A percentile compares a stretch with the other conserved stretches of the same genome.
phyloP scores from a whole-genome alignment of 2,329 filamentous ascomycete species.

The Periglandula ipomoeae region DNA sequence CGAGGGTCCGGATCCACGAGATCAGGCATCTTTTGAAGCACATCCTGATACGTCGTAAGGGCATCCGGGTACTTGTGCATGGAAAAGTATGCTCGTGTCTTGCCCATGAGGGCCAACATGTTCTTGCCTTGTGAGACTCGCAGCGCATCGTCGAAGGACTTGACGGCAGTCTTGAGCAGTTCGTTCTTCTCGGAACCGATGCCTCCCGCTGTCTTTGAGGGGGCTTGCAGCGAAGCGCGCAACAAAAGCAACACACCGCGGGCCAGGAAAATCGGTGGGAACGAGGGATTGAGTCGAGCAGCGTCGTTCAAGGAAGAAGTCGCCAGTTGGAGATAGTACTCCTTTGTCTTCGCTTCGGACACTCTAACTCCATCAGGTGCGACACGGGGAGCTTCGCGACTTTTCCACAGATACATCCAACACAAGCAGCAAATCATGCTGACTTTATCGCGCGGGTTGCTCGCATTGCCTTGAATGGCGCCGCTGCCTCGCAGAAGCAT shows the following conservation, averaged over 20 bases:
- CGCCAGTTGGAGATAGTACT: conserved; percentile 84
- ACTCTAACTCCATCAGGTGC: conserved; percentile 52
- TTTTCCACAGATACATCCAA: conserved; percentile 88
- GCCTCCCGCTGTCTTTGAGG: conserved; percentile 57
- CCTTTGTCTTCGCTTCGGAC: conserved; percentile 79
- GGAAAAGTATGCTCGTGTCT: conserved; percentile 77
- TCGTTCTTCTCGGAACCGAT: conserved; percentile 69
- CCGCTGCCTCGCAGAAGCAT: conserved; percentile 65
- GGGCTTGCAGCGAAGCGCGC: conserved; percentile 73
- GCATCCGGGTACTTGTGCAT: conserved; percentile 80
- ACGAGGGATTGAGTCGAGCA: conserved; percentile 85
- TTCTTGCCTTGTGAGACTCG: conserved; percentile 79
- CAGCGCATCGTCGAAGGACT: conserved; percentile 90
- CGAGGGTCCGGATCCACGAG: conserved; percentile 89
- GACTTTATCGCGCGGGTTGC: conserved; percentile 71
- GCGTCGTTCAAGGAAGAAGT: conserved; percentile 90
- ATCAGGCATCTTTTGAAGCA: conserved; percentile 75
- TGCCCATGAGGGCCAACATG: conserved; percentile 85
- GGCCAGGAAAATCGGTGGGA: conserved; percentile 83
- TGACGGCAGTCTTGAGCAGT: conserved; percentile 73
- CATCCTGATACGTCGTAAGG: conserved; percentile 76
- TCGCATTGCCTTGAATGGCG: conserved; percentile 59
- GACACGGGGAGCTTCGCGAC: conserved; percentile 63
- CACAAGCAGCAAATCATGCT: conserved; percentile 77
- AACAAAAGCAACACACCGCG: conserved; percentile 83